Evolutionary conservation across 2,329 filamentous ascomycete species (phyloP), one percentile per base, ranked within the genome.

Genomic region (Pseudocercospora musae): DNA sequence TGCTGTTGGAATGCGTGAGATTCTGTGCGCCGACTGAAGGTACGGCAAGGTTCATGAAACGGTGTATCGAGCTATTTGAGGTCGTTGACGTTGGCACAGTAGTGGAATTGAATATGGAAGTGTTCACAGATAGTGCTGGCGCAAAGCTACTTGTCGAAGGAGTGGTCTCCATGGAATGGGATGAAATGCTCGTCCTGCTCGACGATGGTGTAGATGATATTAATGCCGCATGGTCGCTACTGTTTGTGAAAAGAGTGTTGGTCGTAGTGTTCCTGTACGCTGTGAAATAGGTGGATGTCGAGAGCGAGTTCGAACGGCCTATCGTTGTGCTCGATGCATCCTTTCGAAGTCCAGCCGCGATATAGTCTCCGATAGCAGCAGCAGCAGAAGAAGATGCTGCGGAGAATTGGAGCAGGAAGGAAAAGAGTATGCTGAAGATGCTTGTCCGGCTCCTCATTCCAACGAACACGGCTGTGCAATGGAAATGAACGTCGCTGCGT

Each of bases 301-400:
- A 33, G 13, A 52, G 13, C 48, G 48, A n/a, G 23, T 25, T 52
- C 50, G 50, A 33, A 33, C 33, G 42, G 42, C 11, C 11, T 23
- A 33, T 13, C n/a, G 29, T 18, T 21, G 53, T 20, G 27, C n/a
- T 42, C 3, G 37, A 52, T 25, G 15, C 48, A 52, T 52, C 25
- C 23, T 52, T 56, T 42, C 53, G 31, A 40, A 56, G 53, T n/a
- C 53, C 53, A 42, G 53, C 53, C 37, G 33, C 53, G 20, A 56
- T 27, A 25, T 56, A 56, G 33, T 56, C 53, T 56, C 53, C 53
- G 20, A 56, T 25, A n/a, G 25, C 48, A 25, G 48, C n/a, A n/a
- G n/a, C n/a, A n/a, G n/a, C 29, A 31, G 48, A 29, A 25, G 44
- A 21, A 27, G 48, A 52, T 18, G 48, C 48, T 52, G 25, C 37